These are phyloP conservation scores for Russula ochroleuca DNA, from an alignment of 768 basidiomycete genomes.

Conservation along the genomic window DNA sequence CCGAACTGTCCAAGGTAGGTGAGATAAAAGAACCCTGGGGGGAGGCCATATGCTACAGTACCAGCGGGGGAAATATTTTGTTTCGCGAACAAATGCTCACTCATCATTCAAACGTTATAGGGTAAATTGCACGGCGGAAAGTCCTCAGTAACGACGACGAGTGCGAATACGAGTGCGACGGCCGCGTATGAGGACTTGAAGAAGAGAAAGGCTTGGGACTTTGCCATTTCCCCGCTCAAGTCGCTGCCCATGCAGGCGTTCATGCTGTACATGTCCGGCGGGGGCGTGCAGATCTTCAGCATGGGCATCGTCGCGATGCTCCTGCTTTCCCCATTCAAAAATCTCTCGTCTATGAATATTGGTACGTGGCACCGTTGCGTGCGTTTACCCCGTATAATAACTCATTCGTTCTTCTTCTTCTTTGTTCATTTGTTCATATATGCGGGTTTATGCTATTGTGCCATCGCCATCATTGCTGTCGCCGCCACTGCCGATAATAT, in stretches of 20 bases:
- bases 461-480: background rate
- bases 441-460: background rate
- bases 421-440: background rate
- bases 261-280: conserved; percentile 98
- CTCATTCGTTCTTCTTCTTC: background rate
- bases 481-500: background rate
- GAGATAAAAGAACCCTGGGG: background rate
- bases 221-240: conserved; percentile 81
- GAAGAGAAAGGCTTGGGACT: conserved; percentile 79
- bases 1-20: conserved; percentile 19
- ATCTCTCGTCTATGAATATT: conserved; percentile 69
- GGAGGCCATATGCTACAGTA: too few relatives aligned
- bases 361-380: conserved; percentile 53
- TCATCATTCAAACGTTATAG: conserved; percentile 33
- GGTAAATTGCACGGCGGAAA: conserved; percentile 30
- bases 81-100: background rate
- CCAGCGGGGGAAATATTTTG: too few relatives aligned
- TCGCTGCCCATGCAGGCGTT: conserved; percentile 94
- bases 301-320: conserved; percentile 96
- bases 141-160: background rate
- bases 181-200: conserved; percentile 64
- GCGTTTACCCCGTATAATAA: too few relatives aligned
- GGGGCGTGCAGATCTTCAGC: conserved; percentile 93
- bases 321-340: conserved; percentile 80
- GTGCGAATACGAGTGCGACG: conserved; percentile 34